These are phyloP conservation scores for Ilyonectria mors-panacis DNA, from an alignment of 2,329 filamentous ascomycete genomes.

Conservation along the genomic window DNA sequence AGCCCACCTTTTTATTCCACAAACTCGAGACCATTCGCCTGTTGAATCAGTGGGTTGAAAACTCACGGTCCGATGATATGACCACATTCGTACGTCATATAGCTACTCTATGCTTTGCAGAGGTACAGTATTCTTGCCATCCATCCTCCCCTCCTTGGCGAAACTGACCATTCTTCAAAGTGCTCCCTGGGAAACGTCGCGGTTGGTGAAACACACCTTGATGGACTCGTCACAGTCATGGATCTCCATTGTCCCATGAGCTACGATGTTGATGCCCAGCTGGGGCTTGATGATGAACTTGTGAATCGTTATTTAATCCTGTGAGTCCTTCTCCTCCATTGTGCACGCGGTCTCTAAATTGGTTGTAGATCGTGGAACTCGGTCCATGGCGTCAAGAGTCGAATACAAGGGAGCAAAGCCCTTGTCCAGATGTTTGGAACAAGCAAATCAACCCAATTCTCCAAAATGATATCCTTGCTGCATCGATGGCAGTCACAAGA, in stretches of 20 bases:
- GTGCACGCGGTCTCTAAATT: not conserved
- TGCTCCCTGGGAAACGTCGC: constrained; percentile 37
- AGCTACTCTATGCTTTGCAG: constrained; percentile 37
- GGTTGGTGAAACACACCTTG: constrained; percentile 40
- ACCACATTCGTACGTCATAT: constrained; percentile 42
- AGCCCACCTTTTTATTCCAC: constrained; percentile 41
- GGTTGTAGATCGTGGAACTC: constrained; percentile 33
- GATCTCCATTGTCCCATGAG: constrained; percentile 35
- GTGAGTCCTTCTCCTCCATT: constrained; percentile 8
- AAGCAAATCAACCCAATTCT: constrained; percentile 24
- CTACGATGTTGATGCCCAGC: not conserved
- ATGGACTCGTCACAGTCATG: constrained; percentile 36
- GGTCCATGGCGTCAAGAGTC: constrained; percentile 40
- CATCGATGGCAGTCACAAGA: constrained; percentile 39
- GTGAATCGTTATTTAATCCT: constrained; percentile 41
- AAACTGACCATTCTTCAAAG: constrained; percentile 10
- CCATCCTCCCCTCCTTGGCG: not conserved
- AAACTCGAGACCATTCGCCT: constrained; percentile 38
- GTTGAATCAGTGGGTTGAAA: constrained; percentile 37
- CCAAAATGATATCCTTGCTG: constrained; percentile 33
- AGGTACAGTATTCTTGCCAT: constrained; percentile 17
- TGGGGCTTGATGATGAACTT: constrained; percentile 37
- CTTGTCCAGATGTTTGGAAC: constrained; percentile 28
- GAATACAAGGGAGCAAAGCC: constrained; percentile 33
- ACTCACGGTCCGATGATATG: constrained; percentile 21